Base-by-base conservation (phyloP, 2,329 filamentous ascomycete genomes). In the Colletotrichum abscissum region DNA sequence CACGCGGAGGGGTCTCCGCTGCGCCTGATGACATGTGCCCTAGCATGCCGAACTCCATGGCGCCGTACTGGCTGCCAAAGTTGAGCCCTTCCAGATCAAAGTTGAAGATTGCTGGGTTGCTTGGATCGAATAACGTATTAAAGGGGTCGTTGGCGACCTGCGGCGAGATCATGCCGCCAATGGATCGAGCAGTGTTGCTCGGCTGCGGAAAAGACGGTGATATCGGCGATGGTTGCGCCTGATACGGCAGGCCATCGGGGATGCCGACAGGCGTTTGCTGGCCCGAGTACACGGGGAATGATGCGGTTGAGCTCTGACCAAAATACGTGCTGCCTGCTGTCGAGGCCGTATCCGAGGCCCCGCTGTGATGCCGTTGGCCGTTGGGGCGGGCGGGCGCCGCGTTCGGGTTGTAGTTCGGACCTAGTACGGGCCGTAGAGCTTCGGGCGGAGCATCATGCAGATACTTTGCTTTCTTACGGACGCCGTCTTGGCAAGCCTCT, bases 401-500 rank as follows among this genome's bases (percentile, higher is more conserved):
- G 82, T 82, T 87, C 79, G 89, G 89, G 79, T 93, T 94, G 78
- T 91, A 93, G 75, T 88, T 91, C 35, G 92, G 91, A 5, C 92
- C 92, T 60, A 97, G 88, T 55, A 97, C 95, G n/a, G 95, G 94
- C 80, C 96, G 90, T 75, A 98, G 87, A 58, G 95, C 95, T 81
- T 97, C 95, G 65, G 95, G 91, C 46, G 96, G 95, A 30, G 96
- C 95, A 88, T 98, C 97, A 80, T 98, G 95, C 69, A 99, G 93
- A 82, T 99, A 99, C 83, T 99, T 99, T 65, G 97, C 97, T 88
- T 98, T 99, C 84, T 99, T 99, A 75, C 97, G 93, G 64, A 98
- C 95, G 67, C 97, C 97, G 81, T 99, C 97, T 82, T 98, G 95
- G 80, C 97, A 99, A 74, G 91, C 91, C 81, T 98, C 95, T 79